Conservation (phyloP, 1,139 yeast genomes). For the Pichia sp. region DNA sequence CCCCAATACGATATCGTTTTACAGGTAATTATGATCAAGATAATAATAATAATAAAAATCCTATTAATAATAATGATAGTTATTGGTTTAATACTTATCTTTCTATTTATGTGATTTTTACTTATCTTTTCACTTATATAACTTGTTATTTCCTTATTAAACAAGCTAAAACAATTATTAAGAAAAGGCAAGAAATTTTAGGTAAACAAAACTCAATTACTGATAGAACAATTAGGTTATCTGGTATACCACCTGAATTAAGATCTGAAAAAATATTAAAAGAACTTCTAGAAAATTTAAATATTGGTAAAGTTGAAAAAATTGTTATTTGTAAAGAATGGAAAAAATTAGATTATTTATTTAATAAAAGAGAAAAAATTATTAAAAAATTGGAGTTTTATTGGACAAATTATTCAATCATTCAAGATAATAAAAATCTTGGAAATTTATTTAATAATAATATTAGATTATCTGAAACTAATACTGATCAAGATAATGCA, state of each 20-base stretch:
- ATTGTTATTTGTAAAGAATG: constrained; percentile 82
- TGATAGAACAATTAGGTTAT: constrained; percentile 81
- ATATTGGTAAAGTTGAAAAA: constrained; percentile 73
- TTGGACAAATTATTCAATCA: constrained; percentile 63
- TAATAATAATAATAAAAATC: constrained; percentile 21
- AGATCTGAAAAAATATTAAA: constrained; percentile 64
- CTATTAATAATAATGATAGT: constrained; percentile 9
- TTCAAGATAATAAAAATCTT: background rate
- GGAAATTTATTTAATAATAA: background rate
- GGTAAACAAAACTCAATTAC: constrained; percentile 89
- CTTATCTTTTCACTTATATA: constrained; percentile 73
- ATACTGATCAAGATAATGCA: background rate
- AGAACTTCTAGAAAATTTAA: constrained; percentile 67
- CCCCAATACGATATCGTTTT: constrained; percentile 62
- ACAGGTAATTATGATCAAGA: constrained; percentile 57
- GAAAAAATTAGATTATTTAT: constrained; percentile 62
- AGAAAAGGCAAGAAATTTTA: constrained; percentile 71
- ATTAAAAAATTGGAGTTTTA: constrained; percentile 57
- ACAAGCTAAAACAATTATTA: constrained; percentile 67
- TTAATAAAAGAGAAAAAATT: constrained; percentile 49
- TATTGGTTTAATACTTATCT: constrained; percentile 34
- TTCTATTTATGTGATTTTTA: constrained; percentile 84
- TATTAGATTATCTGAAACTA: constrained; percentile 1
- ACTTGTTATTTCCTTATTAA: constrained; percentile 56
- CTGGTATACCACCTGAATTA: constrained; percentile 85